Base-by-base conservation (phyloP, 345 rosid species). In the Erysimum cheiranthoides region DNA sequence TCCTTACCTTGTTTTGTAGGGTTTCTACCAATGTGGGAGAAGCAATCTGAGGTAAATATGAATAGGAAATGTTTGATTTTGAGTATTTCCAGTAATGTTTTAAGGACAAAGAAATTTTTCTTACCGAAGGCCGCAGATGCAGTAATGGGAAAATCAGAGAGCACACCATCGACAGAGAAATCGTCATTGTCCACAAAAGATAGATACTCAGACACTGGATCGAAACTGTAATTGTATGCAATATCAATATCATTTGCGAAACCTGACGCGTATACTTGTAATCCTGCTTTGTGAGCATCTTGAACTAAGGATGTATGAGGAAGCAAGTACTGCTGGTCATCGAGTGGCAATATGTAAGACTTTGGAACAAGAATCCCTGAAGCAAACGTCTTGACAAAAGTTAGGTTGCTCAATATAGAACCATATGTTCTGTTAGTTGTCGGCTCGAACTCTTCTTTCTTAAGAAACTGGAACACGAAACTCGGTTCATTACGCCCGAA, bases 361-460 rank as follows among this genome's bases (percentile, higher is more conserved):
- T 93, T 93, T 0, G 95, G 93, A 49, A 93, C 83, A 35, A 89
- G 91, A 68, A 91, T 86, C 66, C 93, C 97, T 28, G 96, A 85
- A 66, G 96, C 91, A 85, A 93, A 93, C 17, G 92, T 85, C 88
- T 81, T 89, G 74, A 91, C 79, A 66, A 80, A 86, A 5, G 91
- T 79, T 52, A 93, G 84, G 78, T 93, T 91, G 18, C 59, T 75
- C n/a, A 51, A 62, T 39, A 93, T 85, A 51, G 84, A 81, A 28
- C 71, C 85, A 16, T 93, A 93, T n/a, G 91, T 88, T 77, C 78
- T 86, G 39, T 85, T 88, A 61, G 85, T 86, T 66, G 93, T 77
- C 62, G 90, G 93, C 74, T 91, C 98, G 1, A 69, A 8, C 0
- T 75, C 85, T 10, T 77, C 45, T 83, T 39, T 3, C 32, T 46